A percentile compares a stretch with the other conserved stretches of the same genome.
These are phyloP conservation scores for Prunus persica DNA, from an alignment of 306 rosid species.

Conservation along the genomic window DNA sequence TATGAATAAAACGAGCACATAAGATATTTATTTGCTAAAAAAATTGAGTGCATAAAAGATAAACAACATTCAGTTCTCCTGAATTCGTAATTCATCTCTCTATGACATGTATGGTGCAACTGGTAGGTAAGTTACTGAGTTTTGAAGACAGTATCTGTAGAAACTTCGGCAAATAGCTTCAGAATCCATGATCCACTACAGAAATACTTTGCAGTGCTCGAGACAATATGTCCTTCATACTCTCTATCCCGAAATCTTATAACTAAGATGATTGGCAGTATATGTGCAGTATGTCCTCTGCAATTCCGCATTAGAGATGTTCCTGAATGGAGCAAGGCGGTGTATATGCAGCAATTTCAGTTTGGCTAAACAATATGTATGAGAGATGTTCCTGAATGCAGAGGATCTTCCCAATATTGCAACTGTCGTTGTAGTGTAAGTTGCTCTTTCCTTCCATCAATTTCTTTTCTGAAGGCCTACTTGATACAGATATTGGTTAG, in stretches of 20 bases:
- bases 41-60: neutral
- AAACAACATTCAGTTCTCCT: neutral
- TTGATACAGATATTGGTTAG: neutral
- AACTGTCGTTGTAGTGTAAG: constrained; percentile 84
- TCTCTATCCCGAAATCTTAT: neutral
- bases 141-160: neutral
- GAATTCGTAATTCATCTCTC: neutral
- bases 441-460: constrained; percentile 20
- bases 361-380: constrained; percentile 75
- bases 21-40: neutral
- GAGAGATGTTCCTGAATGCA: constrained; percentile 56
- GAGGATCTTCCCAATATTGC: constrained; percentile 85
- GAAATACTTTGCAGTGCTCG: neutral
- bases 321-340: constrained; percentile 52
- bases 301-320: neutral
- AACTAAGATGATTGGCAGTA: neutral
- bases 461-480: constrained; percentile 4
- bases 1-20: neutral
- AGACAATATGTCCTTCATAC: neutral
- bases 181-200: neutral
- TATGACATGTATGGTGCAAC: neutral
- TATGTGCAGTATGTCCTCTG: neutral
- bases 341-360: constrained; percentile 78
- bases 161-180: neutral
- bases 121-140: neutral